These are phyloP conservation scores for Barbarea vulgaris DNA, from an alignment of 345 rosid genomes.

Conservation along the genomic window DNA sequence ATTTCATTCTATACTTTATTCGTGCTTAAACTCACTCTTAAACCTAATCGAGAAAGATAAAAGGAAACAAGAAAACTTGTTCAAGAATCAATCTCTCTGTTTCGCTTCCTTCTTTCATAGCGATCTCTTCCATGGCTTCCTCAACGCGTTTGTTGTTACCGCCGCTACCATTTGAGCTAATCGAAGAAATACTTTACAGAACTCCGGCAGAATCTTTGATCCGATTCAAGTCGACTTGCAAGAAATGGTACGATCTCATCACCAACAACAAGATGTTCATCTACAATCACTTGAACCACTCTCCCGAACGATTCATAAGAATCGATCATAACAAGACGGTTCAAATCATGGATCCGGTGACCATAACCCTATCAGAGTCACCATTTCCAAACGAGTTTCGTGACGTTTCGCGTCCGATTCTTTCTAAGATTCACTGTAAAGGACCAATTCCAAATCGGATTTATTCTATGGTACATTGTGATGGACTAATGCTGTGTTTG, in stretches of 20 bases:
- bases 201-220: not conserved
- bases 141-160: not conserved
- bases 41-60: not conserved
- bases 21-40: not conserved
- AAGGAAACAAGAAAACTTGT: not conserved
- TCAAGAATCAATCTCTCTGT: not conserved
- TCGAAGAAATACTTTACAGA: not conserved
- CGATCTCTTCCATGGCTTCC: not conserved
- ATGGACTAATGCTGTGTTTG: not conserved
- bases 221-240: not conserved
- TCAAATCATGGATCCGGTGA: not conserved
- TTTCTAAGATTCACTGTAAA: not conserved
- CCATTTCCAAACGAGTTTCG: not conserved
- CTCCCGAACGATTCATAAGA: not conserved
- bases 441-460: too few species aligned
- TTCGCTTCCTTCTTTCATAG: not conserved
- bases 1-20: too few species aligned
- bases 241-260: not conserved
- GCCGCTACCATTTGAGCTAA: not conserved
- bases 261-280: not conserved
- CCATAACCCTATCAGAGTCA: not conserved
- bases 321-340: not conserved
- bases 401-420: not conserved
- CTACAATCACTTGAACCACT: not conserved
- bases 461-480: too few species aligned